Evolutionary conservation across 345 rosid genomes (phyloP), one percentile per base, ranked within the genome.

Genomic region (Brassica cretica): DNA sequence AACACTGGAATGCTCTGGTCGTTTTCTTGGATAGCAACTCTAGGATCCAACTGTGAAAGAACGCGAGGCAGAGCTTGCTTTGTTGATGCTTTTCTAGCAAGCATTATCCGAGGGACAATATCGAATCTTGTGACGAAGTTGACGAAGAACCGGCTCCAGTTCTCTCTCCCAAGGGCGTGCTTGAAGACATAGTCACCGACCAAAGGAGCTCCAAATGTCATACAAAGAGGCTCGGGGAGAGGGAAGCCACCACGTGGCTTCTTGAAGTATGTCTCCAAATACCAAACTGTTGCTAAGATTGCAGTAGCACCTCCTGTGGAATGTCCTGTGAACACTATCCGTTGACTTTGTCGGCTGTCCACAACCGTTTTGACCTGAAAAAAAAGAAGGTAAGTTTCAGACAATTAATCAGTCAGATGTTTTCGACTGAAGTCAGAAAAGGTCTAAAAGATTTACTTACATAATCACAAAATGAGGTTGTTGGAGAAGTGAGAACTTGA

Each of bases 191-290:
- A 78, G 77, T 90, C 92, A 3, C 89, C 92, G 6, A 89, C 82
- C 15, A 92, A 85, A 35, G 98, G 98, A 71, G 97, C 93, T 49
- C 93, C 97, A 72, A 90, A 94, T 5, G 98, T 94, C 32, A 94
- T 14, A 25, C 98, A 92, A 18, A 72, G 68, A 44, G 92, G 90
- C 21, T 29, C 25, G 16, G 8, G 69, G 41, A 5, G 11, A n/a
- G 56, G 18, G 56, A 51, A 51, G 0, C 19, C 56, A 21, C 8
- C 18, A 16, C 8, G 49, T n/a, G 15, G 9, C 5, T 24, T 37
- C 68, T 73, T 79, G 5, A 21, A 35, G 80, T 65, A 70, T 5
- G 27, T 53, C 68, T 89, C 90, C 69, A 90, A 69, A 78, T 86
- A 85, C 97, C 95, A 88, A 55, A 90, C 73, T 12, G 97, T 82